Base-by-base conservation (phyloP, 352 stramenopile species). In the Elongisporangium anandrum region DNA sequence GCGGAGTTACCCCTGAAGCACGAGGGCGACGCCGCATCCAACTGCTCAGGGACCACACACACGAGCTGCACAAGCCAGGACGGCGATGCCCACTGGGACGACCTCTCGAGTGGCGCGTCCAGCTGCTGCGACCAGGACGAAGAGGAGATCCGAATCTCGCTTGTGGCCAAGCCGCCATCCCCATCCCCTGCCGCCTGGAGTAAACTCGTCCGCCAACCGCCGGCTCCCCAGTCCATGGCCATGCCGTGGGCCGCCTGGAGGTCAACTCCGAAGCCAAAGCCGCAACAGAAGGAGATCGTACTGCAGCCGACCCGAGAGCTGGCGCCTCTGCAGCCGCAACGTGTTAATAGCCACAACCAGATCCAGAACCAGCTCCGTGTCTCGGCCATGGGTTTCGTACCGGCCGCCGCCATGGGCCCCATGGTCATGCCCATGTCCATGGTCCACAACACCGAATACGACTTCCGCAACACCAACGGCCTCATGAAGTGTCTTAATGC, bases 401-500 rank as follows among this genome's bases (percentile, higher is more conserved):
- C 54, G 55, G 15, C 19, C 65, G 4, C 68, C 72, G 20, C 73
- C 77, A 17, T 88, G 12, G 55, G 74, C 8, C 79, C 75, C 3
- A 75, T 93, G 29, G 81, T 93, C 22, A 62, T 72, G 1, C 73
- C 83, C 8, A 68, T 82, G 16, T 68, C 87, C 51, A 72, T 88
- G 24, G 64, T 72, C 4, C 80, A 80, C 9, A 72, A 83, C 2
- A 82, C 64, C 9, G 86, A 91, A 59, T 92, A 90, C 64, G 86
- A 95, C 57, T 67, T 88, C n/a, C 68, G 81, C 22, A 89, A 86
- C 70, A 89, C 86, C 5, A 90, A 88, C 41, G 79, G 82, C 0
- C 62, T 95, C 24, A 82, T 93, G 80, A 93, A 93, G 63, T 90
- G 80, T 39, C 65, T 92, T 29, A 90, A 91, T 56, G 59, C 74